Evolutionary conservation across 2,329 filamentous ascomycete species (phyloP).

Genomic region (Botrytis cinerea): DNA sequence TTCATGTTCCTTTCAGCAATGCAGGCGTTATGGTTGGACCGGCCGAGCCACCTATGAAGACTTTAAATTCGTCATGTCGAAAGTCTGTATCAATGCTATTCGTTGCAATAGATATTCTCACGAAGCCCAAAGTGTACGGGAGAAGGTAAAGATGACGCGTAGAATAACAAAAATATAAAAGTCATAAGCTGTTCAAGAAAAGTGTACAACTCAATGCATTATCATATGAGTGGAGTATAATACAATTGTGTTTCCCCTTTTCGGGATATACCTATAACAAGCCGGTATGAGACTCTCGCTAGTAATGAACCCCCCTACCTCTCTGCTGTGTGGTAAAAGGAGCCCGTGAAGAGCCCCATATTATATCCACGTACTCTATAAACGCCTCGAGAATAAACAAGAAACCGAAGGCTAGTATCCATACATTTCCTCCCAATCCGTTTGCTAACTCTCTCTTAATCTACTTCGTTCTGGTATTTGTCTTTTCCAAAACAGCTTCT

Average conservation of each 20-base stretch:
- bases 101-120: neutral
- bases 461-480: slow-evolving; percentile 27
- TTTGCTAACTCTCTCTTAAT: neutral
- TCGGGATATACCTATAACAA: slow-evolving; percentile 5
- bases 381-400: slow-evolving; percentile 1
- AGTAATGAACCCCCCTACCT: slow-evolving; percentile 1
- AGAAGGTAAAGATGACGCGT: neutral
- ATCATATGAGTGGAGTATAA: slow-evolving; percentile 23
- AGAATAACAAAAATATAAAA: neutral
- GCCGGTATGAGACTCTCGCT: neutral
- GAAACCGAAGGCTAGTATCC: neutral
- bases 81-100: neutral
- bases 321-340: neutral
- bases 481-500: slow-evolving; percentile 29
- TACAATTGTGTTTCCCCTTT: slow-evolving; percentile 13
- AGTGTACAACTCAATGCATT: slow-evolving; percentile 11
- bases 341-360: neutral
- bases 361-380: slow-evolving; percentile 13
- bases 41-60: neutral
- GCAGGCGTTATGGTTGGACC: no score
- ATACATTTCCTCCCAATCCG: slow-evolving; percentile 1
- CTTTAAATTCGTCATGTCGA: neutral
- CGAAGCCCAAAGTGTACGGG: neutral
- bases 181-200: neutral
- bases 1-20: no score